Base-by-base conservation (phyloP, 208 protist species). In the Trypanosoma mega region DNA sequence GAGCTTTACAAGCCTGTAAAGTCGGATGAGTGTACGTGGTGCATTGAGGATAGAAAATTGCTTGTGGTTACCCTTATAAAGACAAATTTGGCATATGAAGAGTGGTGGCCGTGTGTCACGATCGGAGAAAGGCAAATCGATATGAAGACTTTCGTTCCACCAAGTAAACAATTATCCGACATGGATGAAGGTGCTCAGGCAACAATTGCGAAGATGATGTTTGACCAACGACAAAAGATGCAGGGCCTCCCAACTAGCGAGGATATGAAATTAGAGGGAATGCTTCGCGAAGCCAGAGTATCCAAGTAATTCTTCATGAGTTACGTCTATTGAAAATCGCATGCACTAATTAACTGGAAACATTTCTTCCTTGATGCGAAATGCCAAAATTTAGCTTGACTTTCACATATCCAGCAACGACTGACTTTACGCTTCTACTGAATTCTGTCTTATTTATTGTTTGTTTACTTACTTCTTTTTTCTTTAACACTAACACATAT, bases 161-260 rank as follows among this genome's bases (percentile, higher is more conserved):
- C 90, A 27, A 77, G 69, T 18, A 80, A 86, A 26, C 74, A 82
- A 26, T 59, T 96, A 31, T 78, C 74, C 8, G 82, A 92, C 7
- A 64, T 96, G 1, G 90, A 96, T 56, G 87, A 79, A 2, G 82
- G 84, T 23, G 82, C 86, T 27, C 90, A 91, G 52, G 84, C 90
- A 2, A 86, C 72, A n/a, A 80, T 96, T 9, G 80, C 85, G 16
- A 84, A 88, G 47, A 97, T 96, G 93, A 97, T 97, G 89, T 84
- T 84, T 71, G 94, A 96, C 45, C 92, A 96, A 45, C 74, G 74
- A 18, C 81, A 93, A 59, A 91, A 93, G 55, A 60, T 64, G 59
- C 70, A 73, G 67, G 80, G 73, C 30, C 51, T 78, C 30, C 77
- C 78, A 21, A 80, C 80, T 37, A 82, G 64, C 18, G 75, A 87